These are phyloP conservation scores for Madurella fahalii DNA, from an alignment of 2,329 filamentous ascomycete species.

Conservation along the genomic window DNA sequence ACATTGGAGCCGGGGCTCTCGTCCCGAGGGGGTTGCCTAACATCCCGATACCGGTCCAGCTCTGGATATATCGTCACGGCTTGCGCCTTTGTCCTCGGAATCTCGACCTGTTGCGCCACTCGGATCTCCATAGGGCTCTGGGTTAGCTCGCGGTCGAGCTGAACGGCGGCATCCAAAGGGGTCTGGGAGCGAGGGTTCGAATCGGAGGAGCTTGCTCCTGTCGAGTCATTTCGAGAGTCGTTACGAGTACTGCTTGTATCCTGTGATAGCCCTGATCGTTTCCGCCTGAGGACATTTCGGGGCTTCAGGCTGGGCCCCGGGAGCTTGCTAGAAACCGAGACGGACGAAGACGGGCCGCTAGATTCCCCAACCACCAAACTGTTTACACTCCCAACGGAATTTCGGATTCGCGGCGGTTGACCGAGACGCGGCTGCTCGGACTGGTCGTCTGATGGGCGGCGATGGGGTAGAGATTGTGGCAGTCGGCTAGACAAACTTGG, in stretches of 20 bases:
- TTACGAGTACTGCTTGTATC: constrained; percentile 33
- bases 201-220: constrained; percentile 37
- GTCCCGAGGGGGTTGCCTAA: constrained; percentile 37
- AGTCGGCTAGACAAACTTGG: constrained; percentile 34
- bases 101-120: constrained; percentile 40
- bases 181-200: constrained; percentile 38
- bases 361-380: constrained; percentile 30
- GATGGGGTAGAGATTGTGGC: constrained; percentile 33
- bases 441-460: constrained; percentile 28
- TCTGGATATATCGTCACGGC: constrained; percentile 54
- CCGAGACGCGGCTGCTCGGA: constrained; percentile 36
- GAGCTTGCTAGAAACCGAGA: constrained; percentile 34
- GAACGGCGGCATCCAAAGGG: constrained; percentile 35
- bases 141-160: constrained; percentile 40
- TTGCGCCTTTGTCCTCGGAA: constrained; percentile 36
- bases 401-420: constrained; percentile 43
- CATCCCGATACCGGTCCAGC: constrained; percentile 56
- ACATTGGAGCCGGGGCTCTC: constrained; percentile 40
- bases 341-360: constrained; percentile 32
- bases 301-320: constrained; percentile 29
- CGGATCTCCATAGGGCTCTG: constrained; percentile 44
- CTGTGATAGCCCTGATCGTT: constrained; percentile 44
- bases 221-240: constrained; percentile 34
- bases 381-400: constrained; percentile 33
- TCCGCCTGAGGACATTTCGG: constrained; percentile 46